A percentile compares a stretch with the other conserved stretches of the same genome.
Conservation (phyloP, 179 eudicot genomes). For the Beta macrorhiza region DNA sequence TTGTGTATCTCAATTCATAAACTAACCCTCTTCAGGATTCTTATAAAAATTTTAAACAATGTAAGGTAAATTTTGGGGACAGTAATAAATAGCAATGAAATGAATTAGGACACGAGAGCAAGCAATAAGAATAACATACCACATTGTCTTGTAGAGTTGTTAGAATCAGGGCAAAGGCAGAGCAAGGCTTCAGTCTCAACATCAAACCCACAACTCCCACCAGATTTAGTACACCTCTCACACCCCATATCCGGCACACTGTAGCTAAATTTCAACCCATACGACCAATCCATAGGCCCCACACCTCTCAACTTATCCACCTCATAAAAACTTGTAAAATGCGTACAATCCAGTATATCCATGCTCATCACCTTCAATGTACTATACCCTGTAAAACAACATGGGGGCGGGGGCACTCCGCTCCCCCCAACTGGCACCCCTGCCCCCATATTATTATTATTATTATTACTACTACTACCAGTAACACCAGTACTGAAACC, state of each 20-base stretch:
- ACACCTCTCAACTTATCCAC: constrained; percentile 53
- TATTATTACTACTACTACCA: background rate
- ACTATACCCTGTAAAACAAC: constrained; percentile 77
- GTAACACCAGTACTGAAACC: background rate
- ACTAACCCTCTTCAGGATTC: background rate
- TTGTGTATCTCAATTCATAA: no score
- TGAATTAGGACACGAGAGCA: background rate
- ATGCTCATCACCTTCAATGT: constrained; percentile 83
- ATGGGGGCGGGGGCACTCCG: constrained; percentile 39
- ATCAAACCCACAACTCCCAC: constrained; percentile 86
- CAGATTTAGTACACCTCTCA: constrained; percentile 57
- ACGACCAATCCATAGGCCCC: constrained; percentile 76
- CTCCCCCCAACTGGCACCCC: constrained; percentile 10
- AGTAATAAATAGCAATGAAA: background rate
- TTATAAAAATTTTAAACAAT: background rate
- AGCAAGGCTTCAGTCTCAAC: constrained; percentile 62
- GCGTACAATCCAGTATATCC: constrained; percentile 83
- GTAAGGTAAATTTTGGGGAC: background rate
- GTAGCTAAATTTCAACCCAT: constrained; percentile 71
- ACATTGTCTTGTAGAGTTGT: constrained; percentile 77
- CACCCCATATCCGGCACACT: constrained; percentile 82
- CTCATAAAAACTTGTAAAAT: constrained; percentile 67
- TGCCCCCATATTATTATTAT: background rate
- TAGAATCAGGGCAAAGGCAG: constrained; percentile 62
- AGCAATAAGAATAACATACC: constrained; percentile 41